Evolutionary conservation across 768 basidiomycete species (phyloP).

Genomic region (Cubamyces sp.): DNA sequence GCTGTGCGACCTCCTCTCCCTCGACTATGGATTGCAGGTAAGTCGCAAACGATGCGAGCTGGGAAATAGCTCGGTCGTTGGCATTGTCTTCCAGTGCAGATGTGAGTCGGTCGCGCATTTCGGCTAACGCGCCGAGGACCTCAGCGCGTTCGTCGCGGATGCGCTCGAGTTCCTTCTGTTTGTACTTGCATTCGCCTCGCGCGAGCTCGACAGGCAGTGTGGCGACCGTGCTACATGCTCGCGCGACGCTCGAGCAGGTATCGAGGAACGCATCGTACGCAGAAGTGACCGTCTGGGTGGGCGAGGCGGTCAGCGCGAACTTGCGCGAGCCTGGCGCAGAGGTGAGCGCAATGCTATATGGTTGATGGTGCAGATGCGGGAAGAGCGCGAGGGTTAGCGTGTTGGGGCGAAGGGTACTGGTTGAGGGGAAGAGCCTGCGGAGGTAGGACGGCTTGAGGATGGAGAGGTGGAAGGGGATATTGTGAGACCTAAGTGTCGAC

Average conservation of each 20-base stretch:
- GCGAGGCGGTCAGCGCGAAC: slow-evolving; percentile 20
- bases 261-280: slow-evolving; percentile 14
- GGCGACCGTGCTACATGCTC: slow-evolving; percentile 33
- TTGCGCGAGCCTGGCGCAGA: slow-evolving; percentile 9
- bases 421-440: slow-evolving; percentile 51
- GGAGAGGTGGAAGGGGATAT: slow-evolving; percentile 51
- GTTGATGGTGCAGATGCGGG: slow-evolving; percentile 56
- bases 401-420: slow-evolving; percentile 48
- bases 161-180: slow-evolving; percentile 59
- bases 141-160: slow-evolving; percentile 72
- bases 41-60: slow-evolving; percentile 24
- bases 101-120: slow-evolving; percentile 52
- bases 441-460: slow-evolving; percentile 53
- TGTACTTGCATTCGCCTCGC: slow-evolving; percentile 67
- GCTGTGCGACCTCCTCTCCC: slow-evolving; percentile 9
- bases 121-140: slow-evolving; percentile 64
- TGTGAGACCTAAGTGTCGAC: slow-evolving; percentile 45
- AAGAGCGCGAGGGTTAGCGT: slow-evolving; percentile 64
- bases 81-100: slow-evolving; percentile 33
- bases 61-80: slow-evolving; percentile 21
- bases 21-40: slow-evolving; percentile 16
- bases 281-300: slow-evolving; percentile 20
- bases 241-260: slow-evolving; percentile 15
- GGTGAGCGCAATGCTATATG: slow-evolving; percentile 31
- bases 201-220: slow-evolving; percentile 64